phyloP scores from a whole-genome alignment of 2,329 filamentous ascomycete genomes.

The Fusarium nanum region DNA sequence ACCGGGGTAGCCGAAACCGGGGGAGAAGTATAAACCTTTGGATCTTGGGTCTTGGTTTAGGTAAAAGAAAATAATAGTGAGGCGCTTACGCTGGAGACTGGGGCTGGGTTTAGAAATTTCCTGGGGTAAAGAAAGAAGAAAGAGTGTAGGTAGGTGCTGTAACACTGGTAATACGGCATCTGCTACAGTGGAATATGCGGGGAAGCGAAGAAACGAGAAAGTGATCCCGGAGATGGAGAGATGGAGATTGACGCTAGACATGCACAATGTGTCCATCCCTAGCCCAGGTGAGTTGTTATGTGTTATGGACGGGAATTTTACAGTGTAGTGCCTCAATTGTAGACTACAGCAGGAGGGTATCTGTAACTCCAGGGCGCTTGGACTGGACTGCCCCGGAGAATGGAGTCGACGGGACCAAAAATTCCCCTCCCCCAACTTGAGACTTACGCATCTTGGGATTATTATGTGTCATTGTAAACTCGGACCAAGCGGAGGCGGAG shows the following conservation, averaged over 20 bases:
- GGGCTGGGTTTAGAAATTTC: not conserved
- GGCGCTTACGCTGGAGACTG: not conserved
- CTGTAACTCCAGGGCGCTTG: not conserved
- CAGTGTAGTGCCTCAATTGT: not conserved
- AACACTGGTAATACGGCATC: not conserved
- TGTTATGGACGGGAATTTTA: not conserved
- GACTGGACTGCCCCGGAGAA: slow-evolving; percentile 1
- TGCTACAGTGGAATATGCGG: slow-evolving; percentile 8
- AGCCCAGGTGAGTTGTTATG: slow-evolving; percentile 14
- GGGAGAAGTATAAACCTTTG: not conserved
- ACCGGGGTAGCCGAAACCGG: slow-evolving; percentile 34
- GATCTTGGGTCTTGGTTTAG: not conserved
- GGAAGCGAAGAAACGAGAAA: slow-evolving; percentile 9
- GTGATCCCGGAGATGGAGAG: slow-evolving; percentile 4
- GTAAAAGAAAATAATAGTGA: not conserved
- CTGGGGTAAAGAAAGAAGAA: slow-evolving; percentile 21
- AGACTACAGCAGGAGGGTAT: not conserved
- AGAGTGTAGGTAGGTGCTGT: not conserved
- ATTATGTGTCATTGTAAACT: slow-evolving; percentile 29
- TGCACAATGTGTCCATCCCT: slow-evolving; percentile 39
- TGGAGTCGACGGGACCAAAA: not conserved
- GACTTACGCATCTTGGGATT: slow-evolving; percentile 2
- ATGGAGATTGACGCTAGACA: slow-evolving; percentile 21
- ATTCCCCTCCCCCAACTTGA: not conserved
- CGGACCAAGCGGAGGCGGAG: slow-evolving; percentile 8